Conservation (phyloP, 768 basidiomycete genomes). For the Sistotremastrum suecicum region DNA sequence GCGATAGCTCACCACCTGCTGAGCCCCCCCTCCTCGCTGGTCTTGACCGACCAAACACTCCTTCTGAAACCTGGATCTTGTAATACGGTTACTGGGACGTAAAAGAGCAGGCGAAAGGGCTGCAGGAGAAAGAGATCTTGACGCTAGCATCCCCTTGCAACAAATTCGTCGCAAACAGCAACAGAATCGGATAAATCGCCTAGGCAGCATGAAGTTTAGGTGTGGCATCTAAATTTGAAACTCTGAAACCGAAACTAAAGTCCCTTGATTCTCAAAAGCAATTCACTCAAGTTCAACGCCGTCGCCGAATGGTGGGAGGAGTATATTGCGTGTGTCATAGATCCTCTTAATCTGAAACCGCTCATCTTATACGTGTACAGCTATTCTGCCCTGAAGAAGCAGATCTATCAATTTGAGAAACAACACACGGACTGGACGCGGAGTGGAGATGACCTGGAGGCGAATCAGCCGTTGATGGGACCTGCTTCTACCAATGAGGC, state of each 20-base stretch:
- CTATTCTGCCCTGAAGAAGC: conserved; percentile 77
- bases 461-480: conserved; percentile 40
- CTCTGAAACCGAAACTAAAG: not conserved
- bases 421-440: conserved; percentile 35
- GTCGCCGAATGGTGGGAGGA: conserved; percentile 89
- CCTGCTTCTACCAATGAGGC: conserved; percentile 32
- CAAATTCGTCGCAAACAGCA: too few species aligned
- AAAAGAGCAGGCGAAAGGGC: too few species aligned
- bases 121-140: too few species aligned
- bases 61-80: too few species aligned
- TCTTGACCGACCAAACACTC: too few species aligned
- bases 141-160: too few species aligned
- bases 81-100: too few species aligned
- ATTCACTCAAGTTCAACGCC: conserved; percentile 79
- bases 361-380: conserved; percentile 21
- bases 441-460: conserved; percentile 41
- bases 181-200: not conserved
- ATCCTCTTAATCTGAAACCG: not conserved
- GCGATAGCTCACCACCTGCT: too few species aligned
- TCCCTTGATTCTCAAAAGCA: conserved; percentile 5
- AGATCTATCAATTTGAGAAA: conserved; percentile 78
- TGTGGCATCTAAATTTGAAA: not conserved
- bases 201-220: conserved; percentile 8
- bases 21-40: too few species aligned
- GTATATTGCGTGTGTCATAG: conserved; percentile 60